Conservation (phyloP, 441 rosid genomes). For the Monsonia emarginata region DNA sequence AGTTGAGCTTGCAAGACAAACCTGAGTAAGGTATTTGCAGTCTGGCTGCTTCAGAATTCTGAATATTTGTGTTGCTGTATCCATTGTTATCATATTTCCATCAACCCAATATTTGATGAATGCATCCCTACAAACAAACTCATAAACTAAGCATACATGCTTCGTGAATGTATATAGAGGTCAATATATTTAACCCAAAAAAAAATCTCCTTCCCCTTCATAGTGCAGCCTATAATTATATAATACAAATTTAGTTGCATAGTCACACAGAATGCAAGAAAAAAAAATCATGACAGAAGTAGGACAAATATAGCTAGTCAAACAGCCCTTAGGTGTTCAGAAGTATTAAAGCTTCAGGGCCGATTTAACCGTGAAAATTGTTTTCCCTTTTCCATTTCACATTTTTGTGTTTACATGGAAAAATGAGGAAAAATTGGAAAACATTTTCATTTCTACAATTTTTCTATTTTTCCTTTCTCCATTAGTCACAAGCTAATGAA, state of each 20-base stretch:
- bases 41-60: conserved; percentile 70
- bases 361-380: too few species aligned
- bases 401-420: too few species aligned
- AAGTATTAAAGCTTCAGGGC: too few species aligned
- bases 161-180: background rate
- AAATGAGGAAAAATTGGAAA: too few species aligned
- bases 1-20: conserved; percentile 20
- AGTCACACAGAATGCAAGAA: background rate
- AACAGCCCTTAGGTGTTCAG: background rate
- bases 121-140: conserved; percentile 49
- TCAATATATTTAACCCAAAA: background rate
- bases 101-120: conserved; percentile 81
- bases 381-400: too few species aligned
- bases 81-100: conserved; percentile 70
- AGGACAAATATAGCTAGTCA: background rate
- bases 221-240: background rate
- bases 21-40: conserved; percentile 69
- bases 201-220: background rate
- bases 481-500: too few species aligned
- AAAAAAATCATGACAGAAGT: background rate
- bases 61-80: conserved; percentile 66
- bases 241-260: background rate
- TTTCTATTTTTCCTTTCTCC: too few species aligned
- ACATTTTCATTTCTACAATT: too few species aligned
- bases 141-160: conserved; percentile 3